These are phyloP conservation scores for Allium sativum DNA, from an alignment of 106 monocot genomes.

Conservation along the genomic window DNA sequence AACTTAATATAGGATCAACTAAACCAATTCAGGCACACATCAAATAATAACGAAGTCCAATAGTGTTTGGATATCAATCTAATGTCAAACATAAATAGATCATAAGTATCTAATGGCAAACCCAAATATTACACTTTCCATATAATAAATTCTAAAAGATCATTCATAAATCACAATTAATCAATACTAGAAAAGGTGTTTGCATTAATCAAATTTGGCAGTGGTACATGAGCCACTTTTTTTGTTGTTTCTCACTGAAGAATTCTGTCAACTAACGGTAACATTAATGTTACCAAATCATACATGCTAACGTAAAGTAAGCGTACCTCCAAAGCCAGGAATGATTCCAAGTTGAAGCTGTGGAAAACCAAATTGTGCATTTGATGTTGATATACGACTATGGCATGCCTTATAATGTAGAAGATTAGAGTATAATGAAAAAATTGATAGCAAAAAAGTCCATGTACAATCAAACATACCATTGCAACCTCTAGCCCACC, in stretches of 20 bases:
- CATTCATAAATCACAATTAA: too few species aligned
- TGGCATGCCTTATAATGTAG: constrained; percentile 58
- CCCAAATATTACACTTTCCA: too few species aligned
- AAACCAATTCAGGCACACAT: background rate
- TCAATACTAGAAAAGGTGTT: too few species aligned
- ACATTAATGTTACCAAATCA: background rate
- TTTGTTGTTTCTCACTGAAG: too few species aligned
- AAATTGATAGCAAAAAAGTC: background rate
- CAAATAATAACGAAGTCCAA: too few species aligned
- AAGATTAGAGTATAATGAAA: constrained; percentile 21
- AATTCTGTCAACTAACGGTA: too few species aligned
- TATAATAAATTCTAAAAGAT: too few species aligned
- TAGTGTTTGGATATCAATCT: too few species aligned
- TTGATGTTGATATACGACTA: constrained; percentile 61
- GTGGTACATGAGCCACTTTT: too few species aligned
- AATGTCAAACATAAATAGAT: too few species aligned
- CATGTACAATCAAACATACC: constrained; percentile 28
- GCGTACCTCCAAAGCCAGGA: constrained; percentile 84
- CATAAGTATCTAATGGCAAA: too few species aligned
- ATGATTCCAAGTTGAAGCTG: constrained; percentile 44
- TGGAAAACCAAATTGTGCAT: constrained; percentile 66
- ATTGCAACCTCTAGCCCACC: constrained; percentile 92
- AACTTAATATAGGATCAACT: background rate
- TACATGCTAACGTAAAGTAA: background rate
- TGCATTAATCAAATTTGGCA: too few species aligned